A percentile compares a stretch with the other conserved stretches of the same genome.
Evolutionary conservation across 768 basidiomycete species (phyloP).

Genomic region (Pleurotus salmoneostramineus): DNA sequence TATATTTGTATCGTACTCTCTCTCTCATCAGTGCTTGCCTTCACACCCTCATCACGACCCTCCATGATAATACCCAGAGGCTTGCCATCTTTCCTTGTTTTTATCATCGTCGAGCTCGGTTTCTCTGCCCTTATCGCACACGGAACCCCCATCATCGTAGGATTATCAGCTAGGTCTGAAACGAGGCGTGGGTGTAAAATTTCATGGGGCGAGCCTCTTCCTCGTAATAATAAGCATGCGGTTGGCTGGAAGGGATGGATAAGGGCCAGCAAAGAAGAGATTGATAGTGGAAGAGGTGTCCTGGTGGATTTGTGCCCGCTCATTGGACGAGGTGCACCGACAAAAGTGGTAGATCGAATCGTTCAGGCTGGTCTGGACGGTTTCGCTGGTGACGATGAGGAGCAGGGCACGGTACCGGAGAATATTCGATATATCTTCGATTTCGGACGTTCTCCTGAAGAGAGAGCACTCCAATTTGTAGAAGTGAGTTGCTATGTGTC

Average conservation of each 20-base stretch:
- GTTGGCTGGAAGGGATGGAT: not conserved
- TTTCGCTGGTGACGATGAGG: not conserved
- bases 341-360: constrained; percentile 2
- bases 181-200: not conserved
- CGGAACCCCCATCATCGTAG: not conserved
- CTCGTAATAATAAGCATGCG: not conserved
- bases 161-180: not conserved
- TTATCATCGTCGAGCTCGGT: not conserved
- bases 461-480: not conserved
- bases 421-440: constrained; percentile 4
- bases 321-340: constrained; percentile 1
- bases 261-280: constrained; percentile 1
- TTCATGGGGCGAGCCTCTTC: not conserved
- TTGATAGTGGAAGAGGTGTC: not conserved
- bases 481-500: not conserved
- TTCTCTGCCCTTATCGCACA: not conserved
- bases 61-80: constrained; percentile 9
- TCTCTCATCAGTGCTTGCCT: not conserved
- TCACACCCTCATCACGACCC: constrained; percentile 1
- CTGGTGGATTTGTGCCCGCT: not conserved
- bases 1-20: not conserved
- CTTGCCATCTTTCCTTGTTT: not conserved
- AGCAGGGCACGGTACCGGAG: not conserved
- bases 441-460: constrained; percentile 1
- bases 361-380: not conserved